Evolutionary conservation across 2,329 filamentous ascomycete genomes (phyloP).

Genomic region (Cucurbitaria berberidis): DNA sequence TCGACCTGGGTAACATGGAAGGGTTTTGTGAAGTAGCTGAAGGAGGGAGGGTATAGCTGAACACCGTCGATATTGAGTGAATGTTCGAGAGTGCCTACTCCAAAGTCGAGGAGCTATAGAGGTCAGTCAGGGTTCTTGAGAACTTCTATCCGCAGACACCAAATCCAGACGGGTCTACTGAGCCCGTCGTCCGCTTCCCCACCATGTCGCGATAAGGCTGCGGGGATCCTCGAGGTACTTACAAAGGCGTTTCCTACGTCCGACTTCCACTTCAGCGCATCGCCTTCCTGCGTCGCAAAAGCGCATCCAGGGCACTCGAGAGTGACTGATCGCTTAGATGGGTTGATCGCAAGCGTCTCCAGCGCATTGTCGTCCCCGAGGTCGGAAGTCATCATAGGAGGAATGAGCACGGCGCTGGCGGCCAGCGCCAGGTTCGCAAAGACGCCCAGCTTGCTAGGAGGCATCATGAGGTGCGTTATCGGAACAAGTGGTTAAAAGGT

Average conservation of each 20-base stretch:
- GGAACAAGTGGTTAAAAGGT: conserved; percentile 11
- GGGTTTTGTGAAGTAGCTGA: conserved; percentile 35
- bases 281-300: conserved; percentile 32
- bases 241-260: conserved; percentile 45
- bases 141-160: background rate
- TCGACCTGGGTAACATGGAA: conserved; percentile 45
- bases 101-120: conserved; percentile 46
- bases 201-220: conserved; percentile 1
- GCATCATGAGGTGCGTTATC: conserved; percentile 33
- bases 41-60: conserved; percentile 48
- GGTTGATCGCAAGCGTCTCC: conserved; percentile 41
- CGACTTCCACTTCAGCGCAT: conserved; percentile 35
- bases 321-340: conserved; percentile 39
- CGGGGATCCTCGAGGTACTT: conserved; percentile 16
- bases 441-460: conserved; percentile 40
- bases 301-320: conserved; percentile 46
- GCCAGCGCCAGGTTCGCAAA: conserved; percentile 45
- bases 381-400: conserved; percentile 36
- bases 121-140: conserved; percentile 21
- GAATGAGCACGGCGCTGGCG: conserved; percentile 46
- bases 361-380: conserved; percentile 39
- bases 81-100: conserved; percentile 39
- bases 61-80: conserved; percentile 44
- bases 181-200: background rate
- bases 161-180: background rate